Conservation (phyloP, 331 rosid species). For the Spiraea crenata region DNA sequence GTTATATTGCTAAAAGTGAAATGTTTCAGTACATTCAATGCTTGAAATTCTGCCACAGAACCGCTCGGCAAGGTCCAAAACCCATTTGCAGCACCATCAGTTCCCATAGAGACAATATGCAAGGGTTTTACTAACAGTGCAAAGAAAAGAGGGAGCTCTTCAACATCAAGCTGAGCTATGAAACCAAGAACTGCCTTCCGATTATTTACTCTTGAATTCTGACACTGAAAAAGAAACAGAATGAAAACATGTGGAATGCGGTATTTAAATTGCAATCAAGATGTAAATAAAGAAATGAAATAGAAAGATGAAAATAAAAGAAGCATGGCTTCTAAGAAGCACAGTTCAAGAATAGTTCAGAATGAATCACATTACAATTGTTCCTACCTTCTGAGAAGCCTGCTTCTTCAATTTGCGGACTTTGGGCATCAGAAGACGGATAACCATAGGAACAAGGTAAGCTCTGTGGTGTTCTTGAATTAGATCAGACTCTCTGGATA, state of each 20-base stretch:
- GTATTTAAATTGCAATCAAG: neutral
- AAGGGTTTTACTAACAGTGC: conserved; percentile 73
- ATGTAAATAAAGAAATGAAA: neutral
- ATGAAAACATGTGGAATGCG: neutral
- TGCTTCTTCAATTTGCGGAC: conserved; percentile 79
- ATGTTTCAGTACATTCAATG: conserved; percentile 51
- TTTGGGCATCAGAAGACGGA: conserved; percentile 82
- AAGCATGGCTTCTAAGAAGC: neutral
- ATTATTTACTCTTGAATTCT: conserved; percentile 78
- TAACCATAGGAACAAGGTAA: conserved; percentile 67
- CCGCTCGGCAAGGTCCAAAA: conserved; percentile 52
- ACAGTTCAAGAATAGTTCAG: neutral
- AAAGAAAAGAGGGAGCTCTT: conserved; percentile 86
- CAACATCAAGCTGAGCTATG: conserved; percentile 71
- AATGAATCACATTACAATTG: neutral
- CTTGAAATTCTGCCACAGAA: conserved; percentile 47
- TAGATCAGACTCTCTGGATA: conserved; percentile 61
- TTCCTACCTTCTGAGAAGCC: conserved; percentile 79
- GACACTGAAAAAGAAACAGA: conserved; percentile 21
- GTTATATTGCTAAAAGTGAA: conserved; percentile 58
- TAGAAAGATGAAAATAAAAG: neutral
- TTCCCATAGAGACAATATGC: conserved; percentile 51
- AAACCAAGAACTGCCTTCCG: conserved; percentile 85
- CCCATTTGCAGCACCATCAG: conserved; percentile 57
- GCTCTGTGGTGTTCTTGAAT: conserved; percentile 70